Evolutionary conservation across 1,284 basidiomycete genomes (phyloP), one percentile per base, ranked within the genome.

Genomic region (Cerioporus squamosus): DNA sequence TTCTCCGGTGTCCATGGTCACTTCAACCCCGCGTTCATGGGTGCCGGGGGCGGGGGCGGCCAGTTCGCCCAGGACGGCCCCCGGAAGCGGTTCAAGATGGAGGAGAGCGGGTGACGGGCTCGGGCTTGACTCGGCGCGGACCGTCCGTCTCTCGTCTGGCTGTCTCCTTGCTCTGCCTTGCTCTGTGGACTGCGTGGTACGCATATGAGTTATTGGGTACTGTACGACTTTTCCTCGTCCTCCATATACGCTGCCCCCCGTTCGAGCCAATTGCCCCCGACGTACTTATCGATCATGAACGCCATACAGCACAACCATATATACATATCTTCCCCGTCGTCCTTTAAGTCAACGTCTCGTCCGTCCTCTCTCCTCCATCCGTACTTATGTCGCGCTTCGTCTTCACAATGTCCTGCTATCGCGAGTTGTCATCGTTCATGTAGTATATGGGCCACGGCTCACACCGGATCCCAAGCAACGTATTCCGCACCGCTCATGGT

Each of bases 11-110:
- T 81, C 66, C 74, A 74, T 59, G 86, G 86, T 17, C 86, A 90
- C 73, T 85, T 87, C 75, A 90, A 90, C 70, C 87, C 87, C 10
- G 86, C 86, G 36, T 90, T 90, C 70, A 85, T 88, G 77, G 81
- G 81, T 69, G 79, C 76, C 46, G 74, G 72, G 24, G 76, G 76
- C 33, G 74, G 73, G 14, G 73, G 72, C 36, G 77, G 75, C 50
- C 75, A 77, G 62, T 75, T 74, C 62, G 77, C 72, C 53, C 75
- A 75, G 39, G 80, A 84, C 64, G 83, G 82, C 44, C 80, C 82
- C 36, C 76, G 82, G 69, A 88, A 88, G 63, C 74, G 82, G 40
- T 82, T 77, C 69, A 77, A 79, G 62, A 71, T 76, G 55, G 81
- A 83, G 55, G 81, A 81, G 26, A 75, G 74, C 58, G 73, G 70